Evolutionary conservation across 1,139 yeast genomes (phyloP), one percentile per base, ranked within the genome.

Genomic region (Suhomyces taliae): DNA sequence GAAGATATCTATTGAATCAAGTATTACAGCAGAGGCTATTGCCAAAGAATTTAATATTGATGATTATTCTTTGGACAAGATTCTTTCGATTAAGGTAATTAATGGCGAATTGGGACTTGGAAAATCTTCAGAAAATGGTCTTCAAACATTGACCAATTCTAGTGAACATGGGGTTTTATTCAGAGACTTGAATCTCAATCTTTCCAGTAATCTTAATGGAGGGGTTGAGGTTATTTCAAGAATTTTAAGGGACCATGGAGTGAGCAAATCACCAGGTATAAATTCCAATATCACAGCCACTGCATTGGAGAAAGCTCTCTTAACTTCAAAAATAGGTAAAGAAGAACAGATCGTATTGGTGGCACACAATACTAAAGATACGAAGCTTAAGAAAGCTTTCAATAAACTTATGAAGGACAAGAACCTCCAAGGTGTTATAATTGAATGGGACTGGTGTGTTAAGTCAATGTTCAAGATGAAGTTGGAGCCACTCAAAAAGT

Each of bases 401-500:
- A 69, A 65, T 40, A 66, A 67, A 29, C 46, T 67, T 9, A 53
- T 71, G 15, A 57, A 62, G 6, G 67, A 62, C 3, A 56, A 59
- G 8, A 47, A 44, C 26, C 26, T 45, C 7, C 39, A 43, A 15
- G 56, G 54, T 3, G 58, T 60, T 7, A 69, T 79, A 2, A 74
- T 83, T 8, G 85, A 82, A 50, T 84, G 90, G 90, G 82, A 83
- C 48, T 83, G 87, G 87, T 78, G 86, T 50, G 83, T 84, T 8
- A 67, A 74, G 46, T 73, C 83, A 40, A 80, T 85, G 0, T 84
- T 84, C 61, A 71, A 70, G 37, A 75, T 79, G 71, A 56, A 66
- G 27, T 50, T 73, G 33, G 65, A 67, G 48, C 55, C 57, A 2
- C 61, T 60, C 36, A 62, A 64, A 7, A 52, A 57, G 5, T 72